Evolutionary conservation across 306 rosid species (phyloP), one percentile per base, ranked within the genome.

Genomic region (Cicer pinnatifidum): DNA sequence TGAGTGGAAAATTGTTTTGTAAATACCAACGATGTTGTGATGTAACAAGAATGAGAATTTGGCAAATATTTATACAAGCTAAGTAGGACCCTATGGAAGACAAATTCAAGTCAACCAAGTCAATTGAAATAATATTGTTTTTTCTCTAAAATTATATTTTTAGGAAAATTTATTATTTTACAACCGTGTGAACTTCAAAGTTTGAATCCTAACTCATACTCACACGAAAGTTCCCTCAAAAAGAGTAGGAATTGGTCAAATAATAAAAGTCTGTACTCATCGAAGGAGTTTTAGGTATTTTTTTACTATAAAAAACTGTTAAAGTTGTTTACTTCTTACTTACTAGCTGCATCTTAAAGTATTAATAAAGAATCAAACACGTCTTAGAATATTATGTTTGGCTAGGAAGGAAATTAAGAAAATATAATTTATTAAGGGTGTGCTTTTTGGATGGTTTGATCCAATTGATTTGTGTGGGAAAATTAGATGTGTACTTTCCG

Each of bases 401-500:
- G 28, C 2, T 23, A 23, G 28, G 3, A 1, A 23, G 3, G 28
- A 23, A 23, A 23, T 2, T 23, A 23, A 23, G 28, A 23, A 23
- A 23, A 23, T 23, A 23, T 2, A 23, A 2, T 23, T 23, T 23
- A 23, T 23, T 23, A 23, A 2, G 28, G 28, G 3, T 23, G 28
- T 3, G 28, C 0, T 23, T 23, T 23, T 23, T 23, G 3, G 28
- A 23, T 3, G 3, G 3, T 23, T 23, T 23, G 3, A 2, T 23
- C 28, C 28, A 23, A 23, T 23, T 60, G 12, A 12, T 60, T 3
- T 4, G 3, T 28, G 35, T 28, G 5, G 35, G 35, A 4, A 3
- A 3, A 28, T 0, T 3, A 28, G 5, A 4, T 0, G 35, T 28
- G 4, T 28, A 3, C 0, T 28, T 28, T 3, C 0, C 0, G 4